Percentiles rank a stretch among this genome's conserved stretches.
phyloP scores from a whole-genome alignment of 2,329 filamentous ascomycete species.

The Sporothrix variecibatus region DNA sequence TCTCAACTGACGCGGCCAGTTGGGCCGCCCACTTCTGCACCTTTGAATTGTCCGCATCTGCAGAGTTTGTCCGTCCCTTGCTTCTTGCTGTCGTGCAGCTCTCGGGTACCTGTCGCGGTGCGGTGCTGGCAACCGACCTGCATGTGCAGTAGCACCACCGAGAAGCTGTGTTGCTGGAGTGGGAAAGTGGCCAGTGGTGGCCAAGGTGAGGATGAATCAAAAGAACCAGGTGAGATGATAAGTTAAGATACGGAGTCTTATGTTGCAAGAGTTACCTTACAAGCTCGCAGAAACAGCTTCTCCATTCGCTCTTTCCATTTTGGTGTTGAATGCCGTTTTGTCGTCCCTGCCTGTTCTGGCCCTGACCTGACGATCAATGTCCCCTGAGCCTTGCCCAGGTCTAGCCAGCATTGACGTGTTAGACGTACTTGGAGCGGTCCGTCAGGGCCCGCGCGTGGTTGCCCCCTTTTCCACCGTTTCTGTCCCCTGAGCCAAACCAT shows the following conservation, averaged over 20 bases:
- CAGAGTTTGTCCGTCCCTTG: slow-evolving; percentile 6
- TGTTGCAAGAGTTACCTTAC: neutral
- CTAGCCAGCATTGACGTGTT: neutral
- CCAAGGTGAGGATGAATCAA: neutral
- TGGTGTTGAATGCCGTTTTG: neutral
- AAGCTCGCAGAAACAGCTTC: slow-evolving; percentile 15
- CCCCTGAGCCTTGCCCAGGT: neutral
- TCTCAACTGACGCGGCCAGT: neutral
- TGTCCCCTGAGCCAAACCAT: neutral
- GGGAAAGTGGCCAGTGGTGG: neutral
- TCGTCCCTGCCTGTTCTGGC: neutral
- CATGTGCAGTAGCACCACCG: slow-evolving; percentile 26
- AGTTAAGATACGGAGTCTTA: neutral
- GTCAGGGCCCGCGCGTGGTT: neutral
- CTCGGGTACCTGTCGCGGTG: slow-evolving; percentile 19
- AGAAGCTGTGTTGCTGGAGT: slow-evolving; percentile 7
- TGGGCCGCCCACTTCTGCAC: neutral
- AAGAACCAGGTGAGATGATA: neutral
- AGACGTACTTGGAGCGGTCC: neutral
- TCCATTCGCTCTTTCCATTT: neutral
- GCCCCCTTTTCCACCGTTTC: neutral
- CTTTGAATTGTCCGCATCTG: neutral
- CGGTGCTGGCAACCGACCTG: slow-evolving; percentile 14
- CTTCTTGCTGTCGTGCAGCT: slow-evolving; percentile 20
- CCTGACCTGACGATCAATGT: neutral